These are phyloP conservation scores for Ganoderma leucocontextum DNA, from an alignment of 1,284 basidiomycete species.

Conservation along the genomic window DNA sequence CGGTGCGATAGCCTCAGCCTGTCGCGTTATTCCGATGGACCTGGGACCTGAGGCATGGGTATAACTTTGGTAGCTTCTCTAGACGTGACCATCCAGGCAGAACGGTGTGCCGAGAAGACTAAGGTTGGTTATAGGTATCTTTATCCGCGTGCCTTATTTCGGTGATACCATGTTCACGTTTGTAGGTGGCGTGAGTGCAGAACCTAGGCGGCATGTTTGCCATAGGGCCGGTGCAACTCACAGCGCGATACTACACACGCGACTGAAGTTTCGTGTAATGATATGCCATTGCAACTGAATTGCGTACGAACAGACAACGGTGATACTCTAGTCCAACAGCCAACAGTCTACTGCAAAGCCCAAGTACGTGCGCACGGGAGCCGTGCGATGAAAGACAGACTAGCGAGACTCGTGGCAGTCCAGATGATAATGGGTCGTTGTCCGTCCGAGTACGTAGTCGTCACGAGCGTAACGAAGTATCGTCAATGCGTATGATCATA, in stretches of 20 bases:
- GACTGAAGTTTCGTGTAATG: background rate
- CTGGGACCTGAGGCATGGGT: constrained; percentile 13
- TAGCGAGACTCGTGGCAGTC: constrained; percentile 14
- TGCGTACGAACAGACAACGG: constrained; percentile 11
- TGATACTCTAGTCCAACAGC: constrained; percentile 1
- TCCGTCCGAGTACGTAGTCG: constrained; percentile 21
- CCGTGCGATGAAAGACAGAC: too few species aligned
- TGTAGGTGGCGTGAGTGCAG: constrained; percentile 2
- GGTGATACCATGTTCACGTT: background rate
- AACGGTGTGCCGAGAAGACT: background rate
- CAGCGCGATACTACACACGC: background rate
- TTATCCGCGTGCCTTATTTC: background rate
- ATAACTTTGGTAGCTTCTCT: background rate
- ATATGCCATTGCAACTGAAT: background rate
- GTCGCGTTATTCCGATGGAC: constrained; percentile 11
- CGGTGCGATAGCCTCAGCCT: background rate
- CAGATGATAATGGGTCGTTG: constrained; percentile 18
- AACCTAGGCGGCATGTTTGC: background rate
- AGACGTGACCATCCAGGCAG: background rate
- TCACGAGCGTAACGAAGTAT: constrained; percentile 23
- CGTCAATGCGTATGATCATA: constrained; percentile 28
- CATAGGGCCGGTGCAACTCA: background rate
- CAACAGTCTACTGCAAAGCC: background rate
- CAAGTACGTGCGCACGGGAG: too few species aligned
- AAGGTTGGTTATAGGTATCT: background rate